A percentile compares a stretch with the other conserved stretches of the same genome.
These are phyloP conservation scores for Linum usitatissimum DNA, from an alignment of 345 rosid species.

Conservation along the genomic window DNA sequence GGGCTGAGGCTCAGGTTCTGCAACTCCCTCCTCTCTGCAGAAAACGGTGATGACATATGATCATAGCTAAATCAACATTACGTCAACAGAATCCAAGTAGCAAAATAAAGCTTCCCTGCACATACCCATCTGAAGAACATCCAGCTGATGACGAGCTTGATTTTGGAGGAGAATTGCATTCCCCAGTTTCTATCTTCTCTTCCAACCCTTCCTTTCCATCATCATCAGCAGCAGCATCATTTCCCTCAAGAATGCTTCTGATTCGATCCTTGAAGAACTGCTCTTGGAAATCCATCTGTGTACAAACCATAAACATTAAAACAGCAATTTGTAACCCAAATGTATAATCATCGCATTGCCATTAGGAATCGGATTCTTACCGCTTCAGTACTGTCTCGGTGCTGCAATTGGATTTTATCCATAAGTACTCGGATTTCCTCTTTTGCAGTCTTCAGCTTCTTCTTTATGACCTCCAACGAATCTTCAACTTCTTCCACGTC, in stretches of 20 bases:
- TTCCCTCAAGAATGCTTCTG: neutral
- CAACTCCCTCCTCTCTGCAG: neutral
- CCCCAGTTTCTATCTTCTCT: neutral
- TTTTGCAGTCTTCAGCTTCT: neutral
- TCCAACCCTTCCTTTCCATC: neutral
- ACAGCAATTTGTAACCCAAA: neutral
- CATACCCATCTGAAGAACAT: no score
- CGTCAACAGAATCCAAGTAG: no score
- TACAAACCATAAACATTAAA: neutral
- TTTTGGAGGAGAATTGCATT: neutral
- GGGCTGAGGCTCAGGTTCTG: neutral
- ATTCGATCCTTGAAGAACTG: neutral
- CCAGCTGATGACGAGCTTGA: no score
- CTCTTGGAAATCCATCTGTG: neutral
- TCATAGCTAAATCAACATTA: no score
- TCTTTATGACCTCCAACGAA: no score
- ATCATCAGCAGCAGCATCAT: neutral
- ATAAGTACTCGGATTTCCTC: neutral
- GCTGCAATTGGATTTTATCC: neutral
- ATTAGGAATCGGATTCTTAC: neutral
- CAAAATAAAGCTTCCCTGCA: no score
- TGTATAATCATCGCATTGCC: no score
- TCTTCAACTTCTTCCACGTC: no score
- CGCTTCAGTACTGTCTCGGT: neutral
- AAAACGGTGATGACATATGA: no score